These are phyloP conservation scores for Fusarium clavum DNA, from an alignment of 2,329 filamentous ascomycete genomes.

Conservation along the genomic window DNA sequence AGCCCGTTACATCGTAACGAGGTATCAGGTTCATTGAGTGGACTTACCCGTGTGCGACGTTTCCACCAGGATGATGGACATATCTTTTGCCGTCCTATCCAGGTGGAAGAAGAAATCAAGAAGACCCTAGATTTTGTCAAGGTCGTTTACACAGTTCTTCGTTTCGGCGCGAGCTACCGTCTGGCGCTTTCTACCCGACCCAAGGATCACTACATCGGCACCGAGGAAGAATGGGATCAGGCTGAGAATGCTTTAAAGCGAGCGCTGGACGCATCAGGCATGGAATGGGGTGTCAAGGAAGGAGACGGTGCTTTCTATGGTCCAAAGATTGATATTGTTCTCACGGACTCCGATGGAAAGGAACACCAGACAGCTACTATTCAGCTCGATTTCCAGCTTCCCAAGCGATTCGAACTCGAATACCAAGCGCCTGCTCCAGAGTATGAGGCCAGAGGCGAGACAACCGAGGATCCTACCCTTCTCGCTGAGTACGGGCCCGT, in stretches of 20 bases:
- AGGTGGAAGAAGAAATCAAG: conserved; percentile 80
- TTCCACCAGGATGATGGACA: conserved; percentile 94
- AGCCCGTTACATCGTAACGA: conserved; percentile 90
- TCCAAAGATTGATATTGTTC: conserved; percentile 89
- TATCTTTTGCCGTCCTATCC: conserved; percentile 84
- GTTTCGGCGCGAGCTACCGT: conserved; percentile 75
- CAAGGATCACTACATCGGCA: conserved; percentile 80
- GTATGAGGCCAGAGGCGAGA: conserved; percentile 65
- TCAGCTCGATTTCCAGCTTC: conserved; percentile 90
- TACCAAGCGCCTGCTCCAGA: conserved; percentile 78
- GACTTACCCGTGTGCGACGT: conserved; percentile 83
- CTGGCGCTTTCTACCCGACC: conserved; percentile 84
- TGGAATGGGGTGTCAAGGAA: conserved; percentile 78
- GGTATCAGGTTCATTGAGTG: conserved; percentile 82
- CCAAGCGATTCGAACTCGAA: conserved; percentile 81
- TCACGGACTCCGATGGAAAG: conserved; percentile 83
- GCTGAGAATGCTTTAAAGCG: conserved; percentile 56
- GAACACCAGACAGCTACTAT: conserved; percentile 91
- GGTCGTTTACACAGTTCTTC: conserved; percentile 76
- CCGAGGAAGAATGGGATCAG: conserved; percentile 70
- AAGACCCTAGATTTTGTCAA: conserved; percentile 80
- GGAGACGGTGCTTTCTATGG: conserved; percentile 93
- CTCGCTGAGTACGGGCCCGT: conserved; percentile 68
- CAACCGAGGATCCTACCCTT: conserved; percentile 60
- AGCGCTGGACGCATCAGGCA: conserved; percentile 72